Conservation (phyloP, 2,329 filamentous ascomycete species). For the Fusarium sarcochroum region DNA sequence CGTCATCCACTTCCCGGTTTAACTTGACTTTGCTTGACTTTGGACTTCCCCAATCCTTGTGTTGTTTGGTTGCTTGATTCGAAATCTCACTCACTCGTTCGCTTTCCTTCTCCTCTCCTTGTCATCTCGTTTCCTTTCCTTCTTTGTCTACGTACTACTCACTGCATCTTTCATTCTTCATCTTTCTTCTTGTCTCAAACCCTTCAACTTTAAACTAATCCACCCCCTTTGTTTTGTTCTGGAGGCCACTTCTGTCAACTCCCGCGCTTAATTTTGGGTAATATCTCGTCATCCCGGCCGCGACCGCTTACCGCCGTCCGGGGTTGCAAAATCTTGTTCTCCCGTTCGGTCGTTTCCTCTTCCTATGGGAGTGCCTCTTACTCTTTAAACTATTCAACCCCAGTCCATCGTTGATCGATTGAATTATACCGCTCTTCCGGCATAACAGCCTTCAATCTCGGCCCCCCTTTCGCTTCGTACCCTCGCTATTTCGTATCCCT, state of each 20-base stretch:
- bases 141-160: slow-evolving; percentile 16
- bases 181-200: slow-evolving; percentile 19
- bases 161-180: slow-evolving; percentile 25
- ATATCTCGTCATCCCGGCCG: slow-evolving; percentile 39
- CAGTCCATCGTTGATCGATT: slow-evolving; percentile 49
- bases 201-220: slow-evolving; percentile 27
- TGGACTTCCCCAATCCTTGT: slow-evolving; percentile 12
- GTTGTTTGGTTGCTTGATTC: slow-evolving; percentile 22
- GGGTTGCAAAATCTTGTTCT: slow-evolving; percentile 41
- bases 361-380: slow-evolving; percentile 17
- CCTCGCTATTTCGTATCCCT: slow-evolving; percentile 42
- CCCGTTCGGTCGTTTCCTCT: slow-evolving; percentile 28
- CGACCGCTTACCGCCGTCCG: slow-evolving; percentile 27
- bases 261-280: slow-evolving; percentile 38
- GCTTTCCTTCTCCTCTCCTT: slow-evolving; percentile 12
- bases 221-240: slow-evolving; percentile 28
- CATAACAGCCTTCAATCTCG: slow-evolving; percentile 20
- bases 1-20: slow-evolving; percentile 49
- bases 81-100: slow-evolving; percentile 30
- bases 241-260: slow-evolving; percentile 27
- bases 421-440: slow-evolving; percentile 20
- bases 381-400: slow-evolving; percentile 19
- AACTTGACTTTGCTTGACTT: slow-evolving; percentile 24
- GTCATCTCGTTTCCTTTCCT: slow-evolving; percentile 20
- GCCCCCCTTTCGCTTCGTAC: slow-evolving; percentile 37